Percentiles rank a stretch among this genome's conserved stretches.
These are phyloP conservation scores for Pseudonectria foliicola DNA, from an alignment of 2,329 filamentous ascomycete genomes.

Conservation along the genomic window DNA sequence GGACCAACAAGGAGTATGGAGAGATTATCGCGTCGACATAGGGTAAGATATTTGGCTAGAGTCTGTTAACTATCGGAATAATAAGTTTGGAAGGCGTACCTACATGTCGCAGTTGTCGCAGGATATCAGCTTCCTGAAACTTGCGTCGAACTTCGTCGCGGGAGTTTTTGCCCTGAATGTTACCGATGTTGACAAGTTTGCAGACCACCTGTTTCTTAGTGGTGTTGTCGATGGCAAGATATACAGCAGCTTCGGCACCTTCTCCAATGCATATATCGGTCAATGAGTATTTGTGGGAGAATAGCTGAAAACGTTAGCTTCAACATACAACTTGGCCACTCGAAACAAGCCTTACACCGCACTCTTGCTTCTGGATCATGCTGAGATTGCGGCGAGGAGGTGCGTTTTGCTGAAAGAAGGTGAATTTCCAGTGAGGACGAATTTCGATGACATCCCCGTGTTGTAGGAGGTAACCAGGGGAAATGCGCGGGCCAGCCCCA, in stretches of 20 bases:
- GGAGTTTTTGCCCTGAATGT: conserved; percentile 17
- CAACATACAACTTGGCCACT: no score
- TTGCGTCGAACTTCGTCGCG: conserved; percentile 29
- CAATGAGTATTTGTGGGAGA: conserved; percentile 27
- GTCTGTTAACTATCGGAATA: conserved; percentile 7
- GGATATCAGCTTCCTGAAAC: conserved; percentile 44
- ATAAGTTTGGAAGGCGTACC: conserved; percentile 13
- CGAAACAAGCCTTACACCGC: conserved; percentile 18
- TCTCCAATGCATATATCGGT: conserved; percentile 30
- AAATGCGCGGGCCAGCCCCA: conserved; percentile 30
- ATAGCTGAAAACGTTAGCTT: conserved; percentile 19
- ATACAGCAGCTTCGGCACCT: conserved; percentile 31
- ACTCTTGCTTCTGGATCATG: conserved; percentile 25
- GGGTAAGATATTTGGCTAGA: conserved; percentile 47
- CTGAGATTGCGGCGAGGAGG: conserved; percentile 21
- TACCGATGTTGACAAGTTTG: conserved; percentile 53
- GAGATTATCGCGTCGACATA: conserved; percentile 46
- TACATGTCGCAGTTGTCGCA: conserved; percentile 49
- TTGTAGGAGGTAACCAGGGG: conserved; percentile 40
- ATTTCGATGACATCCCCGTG: conserved; percentile 43
- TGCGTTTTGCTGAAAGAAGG: conserved; percentile 23
- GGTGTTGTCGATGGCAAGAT: conserved; percentile 36
- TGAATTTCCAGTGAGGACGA: conserved; percentile 31
- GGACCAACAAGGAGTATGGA: conserved; percentile 36
- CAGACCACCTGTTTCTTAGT: conserved; percentile 58